Base-by-base conservation (phyloP, 2,329 filamentous ascomycete species). In the Pseudopyrenochaeta lycopersici region DNA sequence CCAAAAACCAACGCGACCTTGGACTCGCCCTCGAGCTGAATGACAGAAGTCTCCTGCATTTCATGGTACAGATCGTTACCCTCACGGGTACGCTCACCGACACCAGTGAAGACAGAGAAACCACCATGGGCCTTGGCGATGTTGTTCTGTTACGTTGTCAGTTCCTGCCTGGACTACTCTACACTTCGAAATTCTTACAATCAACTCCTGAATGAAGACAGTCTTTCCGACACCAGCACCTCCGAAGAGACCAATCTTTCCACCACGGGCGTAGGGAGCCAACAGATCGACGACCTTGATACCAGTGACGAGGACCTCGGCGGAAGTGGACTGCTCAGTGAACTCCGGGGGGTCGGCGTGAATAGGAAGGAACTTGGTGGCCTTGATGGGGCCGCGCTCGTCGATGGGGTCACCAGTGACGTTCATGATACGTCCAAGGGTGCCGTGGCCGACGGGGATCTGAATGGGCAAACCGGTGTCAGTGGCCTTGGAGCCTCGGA, bases 21-120 rank as follows among this genome's bases (percentile, higher is more conserved):
- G 81, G 95, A 98, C 76, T 97, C 94, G 82, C 95, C 95, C 67
- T 99, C 95, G 69, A 99, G 92, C 83, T 99, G 89, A 83, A 99
- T 99, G 87, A 99, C 95, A 78, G 91, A 92, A 71, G 95, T 99
- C 85, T 99, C 94, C 87, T 98, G 95, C 95, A 99, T 99, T 88
- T 99, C 95, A 85, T 99, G 94, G 90, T 99, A 99, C 87, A 99
- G 83, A 89, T 99, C 95, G 89, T 99, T 99, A 88, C 95, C 95
- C 89, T 99, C 95, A 92, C 95, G 95, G 79, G 95, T 99, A 87
- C 95, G 94, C 90, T 99, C 95, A 81, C 95, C 95, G 83, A 99
- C 95, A 94, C 95, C 95, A 79, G 92, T 97, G 90, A 99, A 99
- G 80, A 99, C 95, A 70, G 95, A 99, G 91, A 96, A 99, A 96